Conservation (phyloP, 805 yeast genomes). For the Yarrowia sp. region DNA sequence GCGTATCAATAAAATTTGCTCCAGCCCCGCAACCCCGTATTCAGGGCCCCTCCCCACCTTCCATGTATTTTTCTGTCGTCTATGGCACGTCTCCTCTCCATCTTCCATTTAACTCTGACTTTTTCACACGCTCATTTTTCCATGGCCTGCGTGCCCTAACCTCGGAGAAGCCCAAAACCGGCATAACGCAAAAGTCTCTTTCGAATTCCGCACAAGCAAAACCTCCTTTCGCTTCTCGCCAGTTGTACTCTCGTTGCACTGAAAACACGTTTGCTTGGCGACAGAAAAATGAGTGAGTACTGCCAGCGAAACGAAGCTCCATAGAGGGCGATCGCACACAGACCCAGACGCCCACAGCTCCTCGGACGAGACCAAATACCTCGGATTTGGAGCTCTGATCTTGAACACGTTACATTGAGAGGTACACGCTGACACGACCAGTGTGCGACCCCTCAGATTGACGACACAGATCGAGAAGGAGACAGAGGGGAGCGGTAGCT, state of each 20-base stretch:
- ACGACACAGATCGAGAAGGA: too few relatives aligned
- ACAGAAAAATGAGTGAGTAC: constrained; percentile 38
- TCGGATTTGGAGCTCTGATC: neutral
- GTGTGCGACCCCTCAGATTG: neutral
- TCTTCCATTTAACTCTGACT: constrained; percentile 1
- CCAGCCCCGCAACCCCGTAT: too few relatives aligned
- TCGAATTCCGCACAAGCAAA: constrained; percentile 30
- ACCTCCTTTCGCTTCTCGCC: constrained; percentile 37
- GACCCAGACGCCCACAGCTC: neutral
- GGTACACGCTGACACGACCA: neutral
- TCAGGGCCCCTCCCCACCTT: too few relatives aligned
- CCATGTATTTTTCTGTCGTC: too few relatives aligned
- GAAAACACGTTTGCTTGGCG: constrained; percentile 28
- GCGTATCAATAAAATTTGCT: too few relatives aligned
- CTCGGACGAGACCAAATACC: neutral
- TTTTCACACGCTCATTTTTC: constrained; percentile 28
- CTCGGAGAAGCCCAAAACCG: constrained; percentile 30
- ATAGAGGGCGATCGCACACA: neutral
- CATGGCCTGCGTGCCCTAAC: constrained; percentile 28
- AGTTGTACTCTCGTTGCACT: constrained; percentile 38
- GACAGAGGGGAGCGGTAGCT: too few relatives aligned
- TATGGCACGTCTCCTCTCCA: neutral
- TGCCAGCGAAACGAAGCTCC: neutral
- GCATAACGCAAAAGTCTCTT: constrained; percentile 33
- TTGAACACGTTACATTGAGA: constrained; percentile 17